A percentile compares a stretch with the other conserved stretches of the same genome.
Evolutionary conservation across 108 stramenopile species (phyloP).

Genomic region (Nitzschia sp.): DNA sequence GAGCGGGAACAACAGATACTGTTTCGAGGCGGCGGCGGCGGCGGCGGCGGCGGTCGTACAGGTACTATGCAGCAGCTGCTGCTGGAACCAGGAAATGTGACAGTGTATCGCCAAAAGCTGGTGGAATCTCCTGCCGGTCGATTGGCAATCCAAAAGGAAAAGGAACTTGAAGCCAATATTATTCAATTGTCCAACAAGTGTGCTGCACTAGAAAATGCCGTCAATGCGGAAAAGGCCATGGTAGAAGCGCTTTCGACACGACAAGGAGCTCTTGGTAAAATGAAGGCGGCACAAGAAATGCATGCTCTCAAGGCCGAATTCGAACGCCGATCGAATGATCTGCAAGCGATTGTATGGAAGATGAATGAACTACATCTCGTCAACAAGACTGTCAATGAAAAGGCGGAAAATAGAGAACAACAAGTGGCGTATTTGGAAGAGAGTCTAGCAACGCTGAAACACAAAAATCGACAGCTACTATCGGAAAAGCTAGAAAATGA

Average conservation of each 20-base stretch:
- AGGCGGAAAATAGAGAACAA: conserved; percentile 73
- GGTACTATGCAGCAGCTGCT: neutral
- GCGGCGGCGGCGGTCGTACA: conserved; percentile 19
- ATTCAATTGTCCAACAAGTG: conserved; percentile 67
- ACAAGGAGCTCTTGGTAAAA: conserved; percentile 55
- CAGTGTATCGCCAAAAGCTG: conserved; percentile 59
- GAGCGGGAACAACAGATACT: conserved; percentile 7
- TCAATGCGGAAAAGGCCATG: conserved; percentile 78
- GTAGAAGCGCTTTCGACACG: conserved; percentile 61
- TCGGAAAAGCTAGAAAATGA: conserved; percentile 54
- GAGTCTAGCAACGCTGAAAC: conserved; percentile 60
- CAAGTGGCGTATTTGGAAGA: conserved; percentile 79
- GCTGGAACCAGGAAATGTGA: conserved; percentile 42
- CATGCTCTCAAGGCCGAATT: conserved; percentile 60
- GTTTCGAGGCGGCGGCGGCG: conserved; percentile 7
- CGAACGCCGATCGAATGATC: conserved; percentile 71
- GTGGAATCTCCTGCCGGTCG: conserved; percentile 62
- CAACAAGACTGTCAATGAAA: conserved; percentile 76
- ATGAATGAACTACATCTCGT: conserved; percentile 89
- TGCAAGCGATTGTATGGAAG: conserved; percentile 80
- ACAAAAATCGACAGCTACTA: conserved; percentile 55
- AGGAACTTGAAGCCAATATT: conserved; percentile 66
- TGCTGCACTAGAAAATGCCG: conserved; percentile 68
- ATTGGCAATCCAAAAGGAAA: conserved; percentile 65
- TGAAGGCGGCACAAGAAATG: conserved; percentile 70